phyloP scores from a whole-genome alignment of 192 early-diverging fungal species.

The Backusella tarrabulga region DNA sequence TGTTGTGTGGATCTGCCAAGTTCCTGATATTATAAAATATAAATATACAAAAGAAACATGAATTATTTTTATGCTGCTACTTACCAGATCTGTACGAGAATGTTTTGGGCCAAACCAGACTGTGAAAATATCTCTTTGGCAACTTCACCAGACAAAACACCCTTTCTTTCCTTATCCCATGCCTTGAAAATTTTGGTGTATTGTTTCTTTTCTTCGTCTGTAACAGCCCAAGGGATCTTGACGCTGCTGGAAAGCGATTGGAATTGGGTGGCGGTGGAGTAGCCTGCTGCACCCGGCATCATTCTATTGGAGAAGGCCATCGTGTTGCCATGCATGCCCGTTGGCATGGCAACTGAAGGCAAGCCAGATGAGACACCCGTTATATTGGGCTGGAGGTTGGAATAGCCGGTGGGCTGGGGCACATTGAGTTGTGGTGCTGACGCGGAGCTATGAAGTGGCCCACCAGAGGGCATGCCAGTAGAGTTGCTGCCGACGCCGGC shows the following conservation, averaged over 20 bases:
- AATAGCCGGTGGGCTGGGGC: constrained; percentile 17
- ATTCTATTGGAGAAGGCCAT: constrained; percentile 37
- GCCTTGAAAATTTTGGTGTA: constrained; percentile 71
- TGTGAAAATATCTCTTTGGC: constrained; percentile 74
- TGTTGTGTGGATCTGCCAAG: constrained; percentile 74
- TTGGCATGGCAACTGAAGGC: constrained; percentile 24
- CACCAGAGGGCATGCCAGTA: background rate
- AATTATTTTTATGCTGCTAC: background rate
- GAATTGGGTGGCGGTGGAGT: constrained; percentile 11
- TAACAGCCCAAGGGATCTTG: constrained; percentile 57
- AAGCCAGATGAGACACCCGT: constrained; percentile 16
- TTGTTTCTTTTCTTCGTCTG: constrained; percentile 49
- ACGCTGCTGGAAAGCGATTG: constrained; percentile 22
- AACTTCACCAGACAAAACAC: constrained; percentile 69
- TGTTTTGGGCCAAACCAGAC: constrained; percentile 64
- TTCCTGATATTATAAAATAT: constrained; percentile 44
- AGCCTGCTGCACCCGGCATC: constrained; percentile 33
- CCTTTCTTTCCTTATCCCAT: constrained; percentile 67
- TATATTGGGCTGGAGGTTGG: constrained; percentile 11
- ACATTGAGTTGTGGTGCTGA: background rate
- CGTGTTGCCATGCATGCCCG: constrained; percentile 30
- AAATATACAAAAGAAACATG: background rate
- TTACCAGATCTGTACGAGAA: constrained; percentile 79
- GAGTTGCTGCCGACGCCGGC: background rate
- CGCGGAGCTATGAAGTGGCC: background rate